Evolutionary conservation across 2,329 filamentous ascomycete species (phyloP), one percentile per base, ranked within the genome.

Genomic region (Aspergillus fructus): DNA sequence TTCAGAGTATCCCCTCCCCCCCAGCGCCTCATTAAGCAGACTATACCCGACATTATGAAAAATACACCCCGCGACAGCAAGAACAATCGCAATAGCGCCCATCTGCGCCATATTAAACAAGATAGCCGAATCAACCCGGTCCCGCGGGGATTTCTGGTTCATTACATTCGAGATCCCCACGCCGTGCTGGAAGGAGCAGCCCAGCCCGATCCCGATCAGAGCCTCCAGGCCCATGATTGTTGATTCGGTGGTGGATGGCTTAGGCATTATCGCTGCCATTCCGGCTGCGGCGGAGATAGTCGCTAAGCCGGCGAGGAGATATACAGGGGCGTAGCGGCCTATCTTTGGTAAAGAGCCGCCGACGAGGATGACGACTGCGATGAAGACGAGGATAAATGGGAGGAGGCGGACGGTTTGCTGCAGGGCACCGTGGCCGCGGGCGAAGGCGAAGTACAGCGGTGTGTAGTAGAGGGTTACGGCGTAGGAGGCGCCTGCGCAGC

Each of bases 361-460:
- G 17, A 70, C 48, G 37, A 62, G 57, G 5, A 27, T 59, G 21
- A 64, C 63, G 8, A 61, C 42, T 15, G 58, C 27, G 15, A 73
- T 64, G 9, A 64, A 48, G 3, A 70, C n/a, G n/a, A 59, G 52
- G 42, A 74, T 65, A 37, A 68, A 71, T 0, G 71, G 72, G 8
- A 74, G 62, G 0, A 76, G 62, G 1, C 69, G 69, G 1, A 75
- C 68, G 1, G 68, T 68, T 2, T 71, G 62, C 37, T 52, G 51
- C 3, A 72, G 37, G 1, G 67, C 69, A 0, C 62, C 67, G 42
- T 81, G 79, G 5, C 77, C 77, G 3, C 70, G 73, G 0, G 74
- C 74, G 64, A 84, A 85, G 56, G 82, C 78, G 66, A 84, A 84
- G 69, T 77, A 84, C 0, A 85, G 69, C 0, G 83, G 83, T 7